phyloP scores from a whole-genome alignment of 495 filamentous ascomycete genomes.

The Penicillium maclennaniae region DNA sequence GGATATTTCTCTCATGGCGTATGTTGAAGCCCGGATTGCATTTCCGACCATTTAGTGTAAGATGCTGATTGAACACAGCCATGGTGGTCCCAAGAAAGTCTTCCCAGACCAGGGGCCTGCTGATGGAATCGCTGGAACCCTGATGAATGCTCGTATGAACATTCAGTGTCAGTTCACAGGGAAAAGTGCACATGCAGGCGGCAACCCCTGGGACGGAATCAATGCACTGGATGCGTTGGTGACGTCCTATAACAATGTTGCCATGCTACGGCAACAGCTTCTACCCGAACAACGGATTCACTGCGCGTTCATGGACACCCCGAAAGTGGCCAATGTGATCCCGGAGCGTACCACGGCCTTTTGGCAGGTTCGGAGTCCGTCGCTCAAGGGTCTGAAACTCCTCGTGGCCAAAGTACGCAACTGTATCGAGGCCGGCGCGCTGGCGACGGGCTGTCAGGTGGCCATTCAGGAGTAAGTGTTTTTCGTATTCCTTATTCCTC shows the following conservation, averaged over 20 bases:
- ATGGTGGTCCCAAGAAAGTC: slow-evolving; percentile 26
- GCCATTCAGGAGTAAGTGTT: slow-evolving; percentile 39
- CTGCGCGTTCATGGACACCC: slow-evolving; percentile 55
- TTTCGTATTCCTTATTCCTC: not conserved
- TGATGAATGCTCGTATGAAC: slow-evolving; percentile 40
- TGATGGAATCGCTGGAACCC: slow-evolving; percentile 30
- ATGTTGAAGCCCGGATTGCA: slow-evolving; percentile 14
- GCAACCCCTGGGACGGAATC: slow-evolving; percentile 60
- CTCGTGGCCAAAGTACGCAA: slow-evolving; percentile 49
- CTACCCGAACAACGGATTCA: slow-evolving; percentile 59
- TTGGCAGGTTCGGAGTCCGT: slow-evolving; percentile 51
- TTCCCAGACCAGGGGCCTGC: slow-evolving; percentile 24
- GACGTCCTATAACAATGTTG: slow-evolving; percentile 57
- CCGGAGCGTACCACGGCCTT: slow-evolving; percentile 52
- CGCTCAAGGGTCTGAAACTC: slow-evolving; percentile 40
- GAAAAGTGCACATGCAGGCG: slow-evolving; percentile 51
- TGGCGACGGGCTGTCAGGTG: slow-evolving; percentile 56
- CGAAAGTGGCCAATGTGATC: slow-evolving; percentile 59
- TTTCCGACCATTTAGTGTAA: not conserved
- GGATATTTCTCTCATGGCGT: slow-evolving; percentile 64
- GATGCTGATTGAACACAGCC: slow-evolving; percentile 14
- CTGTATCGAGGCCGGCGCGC: slow-evolving; percentile 58
- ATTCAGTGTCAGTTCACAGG: slow-evolving; percentile 34
- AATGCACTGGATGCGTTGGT: slow-evolving; percentile 64
- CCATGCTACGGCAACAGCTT: slow-evolving; percentile 60